These are phyloP conservation scores for Metschnikowia similis DNA, from an alignment of 805 yeast species.

Conservation along the genomic window DNA sequence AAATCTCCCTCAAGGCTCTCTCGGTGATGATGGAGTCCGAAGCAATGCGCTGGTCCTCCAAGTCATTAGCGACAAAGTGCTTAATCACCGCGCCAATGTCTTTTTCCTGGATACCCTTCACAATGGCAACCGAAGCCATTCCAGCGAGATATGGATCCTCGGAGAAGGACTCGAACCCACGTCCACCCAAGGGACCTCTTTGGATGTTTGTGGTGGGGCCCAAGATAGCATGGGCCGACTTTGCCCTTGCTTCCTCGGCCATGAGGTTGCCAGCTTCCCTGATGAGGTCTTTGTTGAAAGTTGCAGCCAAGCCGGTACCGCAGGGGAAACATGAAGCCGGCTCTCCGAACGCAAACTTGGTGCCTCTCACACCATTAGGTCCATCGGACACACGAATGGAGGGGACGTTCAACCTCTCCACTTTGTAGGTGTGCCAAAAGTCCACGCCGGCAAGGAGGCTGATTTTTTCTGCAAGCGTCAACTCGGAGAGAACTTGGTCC, in stretches of 20 bases:
- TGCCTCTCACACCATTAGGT: constrained; percentile 33
- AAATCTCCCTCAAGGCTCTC: constrained; percentile 30
- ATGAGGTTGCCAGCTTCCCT: constrained; percentile 27
- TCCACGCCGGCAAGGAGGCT: constrained; percentile 40
- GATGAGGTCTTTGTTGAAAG: constrained; percentile 27
- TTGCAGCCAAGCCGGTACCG: constrained; percentile 31
- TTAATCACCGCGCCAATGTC: constrained; percentile 31
- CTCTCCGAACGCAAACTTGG: constrained; percentile 23
- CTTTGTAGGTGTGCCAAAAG: constrained; percentile 47
- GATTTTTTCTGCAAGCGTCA: constrained; percentile 26
- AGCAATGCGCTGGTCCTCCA: constrained; percentile 28
- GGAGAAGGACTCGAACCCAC: constrained; percentile 32
- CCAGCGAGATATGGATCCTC: constrained; percentile 33
- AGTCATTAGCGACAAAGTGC: constrained; percentile 31
- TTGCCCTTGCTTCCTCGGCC: constrained; percentile 30
- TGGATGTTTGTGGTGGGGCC: constrained; percentile 34
- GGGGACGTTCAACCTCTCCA: constrained; percentile 41
- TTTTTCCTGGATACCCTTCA: constrained; percentile 27
- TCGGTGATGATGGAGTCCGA: constrained; percentile 28
- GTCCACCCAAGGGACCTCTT: constrained; percentile 32
- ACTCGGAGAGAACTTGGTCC: constrained; percentile 20
- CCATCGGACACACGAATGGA: constrained; percentile 40
- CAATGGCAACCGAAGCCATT: constrained; percentile 21
- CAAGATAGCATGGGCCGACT: constrained; percentile 26
- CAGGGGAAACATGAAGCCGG: constrained; percentile 34